Evolutionary conservation across 2,329 filamentous ascomycete species (phyloP), one percentile per base, ranked within the genome.

Genomic region (Fusarium subtropicale): DNA sequence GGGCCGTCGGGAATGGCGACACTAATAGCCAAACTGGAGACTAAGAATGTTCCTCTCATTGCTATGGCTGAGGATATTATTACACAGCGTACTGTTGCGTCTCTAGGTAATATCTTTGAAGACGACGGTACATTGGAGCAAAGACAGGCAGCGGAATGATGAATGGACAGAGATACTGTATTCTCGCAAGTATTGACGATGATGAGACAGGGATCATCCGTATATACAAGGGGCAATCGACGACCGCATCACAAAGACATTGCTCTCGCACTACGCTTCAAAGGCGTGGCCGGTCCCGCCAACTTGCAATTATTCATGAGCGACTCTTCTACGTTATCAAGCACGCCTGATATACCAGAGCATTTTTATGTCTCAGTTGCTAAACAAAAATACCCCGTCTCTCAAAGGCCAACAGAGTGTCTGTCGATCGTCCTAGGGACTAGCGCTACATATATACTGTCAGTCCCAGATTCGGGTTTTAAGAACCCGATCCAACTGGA

Each of bases 51-150:
- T 13, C 16, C 28, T 6, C 11, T 64, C 10, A 10, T 39, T n/a
- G 22, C n/a, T 9, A 38, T 58, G 33, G 38, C 33, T 31, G 31
- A 64, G 15, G 33, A 24, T n/a, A 33, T 64, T 2, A 50, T 57
- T n/a, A 20, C 34, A 31, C 30, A 42, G 26, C 28, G 30, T 20
- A 30, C 24, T 16, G 22, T 38, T 20, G 31, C 18, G 15, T 36
- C 41, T 4, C n/a, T 26, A 13, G 42, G 38, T 2, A 33, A 36
- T 12, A 5, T 48, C 3, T 18, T 22, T 16, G 33, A 28, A 9
- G 15, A 46, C 7, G 18, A 46, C 5, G 28, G 9, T 13, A 8
- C 12, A 11, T 12, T 6, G 13, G 18, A 20, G 26, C 26, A 46
- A 15, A 20, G 7, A n/a, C 7, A 20, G 12, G 26, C 12, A 10